Evolutionary conservation across 441 rosid species (phyloP).

Genomic region (Lepidium campestre): DNA sequence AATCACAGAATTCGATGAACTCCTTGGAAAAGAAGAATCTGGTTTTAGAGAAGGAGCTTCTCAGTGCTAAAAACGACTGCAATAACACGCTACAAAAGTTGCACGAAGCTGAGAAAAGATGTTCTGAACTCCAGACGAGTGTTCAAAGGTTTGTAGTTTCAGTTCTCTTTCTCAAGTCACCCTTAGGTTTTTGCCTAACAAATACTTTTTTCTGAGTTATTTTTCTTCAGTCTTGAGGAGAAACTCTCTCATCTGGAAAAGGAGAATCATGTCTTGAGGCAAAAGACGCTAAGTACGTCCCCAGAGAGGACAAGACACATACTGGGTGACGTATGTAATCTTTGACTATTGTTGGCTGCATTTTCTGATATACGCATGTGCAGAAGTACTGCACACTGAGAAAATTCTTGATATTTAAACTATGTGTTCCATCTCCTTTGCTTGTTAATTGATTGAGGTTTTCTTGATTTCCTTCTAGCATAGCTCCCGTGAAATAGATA

Average conservation of each 20-base stretch:
- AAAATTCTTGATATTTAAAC: constrained; percentile 2
- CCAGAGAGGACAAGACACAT: constrained; percentile 51
- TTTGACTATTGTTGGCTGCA: constrained; percentile 7
- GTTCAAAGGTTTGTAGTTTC: constrained; percentile 53
- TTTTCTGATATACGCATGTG: constrained; percentile 7
- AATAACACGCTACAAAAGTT: constrained; percentile 50
- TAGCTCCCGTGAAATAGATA: not conserved
- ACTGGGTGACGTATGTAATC: constrained; percentile 66
- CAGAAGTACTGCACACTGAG: constrained; percentile 1
- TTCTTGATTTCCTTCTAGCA: not conserved
- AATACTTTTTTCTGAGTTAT: constrained; percentile 9
- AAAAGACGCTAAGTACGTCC: constrained; percentile 59
- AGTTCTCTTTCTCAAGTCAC: constrained; percentile 4
- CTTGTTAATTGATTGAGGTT: not conserved
- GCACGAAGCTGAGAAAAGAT: constrained; percentile 60
- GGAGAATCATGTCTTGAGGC: constrained; percentile 85
- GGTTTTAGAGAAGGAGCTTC: constrained; percentile 63
- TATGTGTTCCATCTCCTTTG: not conserved
- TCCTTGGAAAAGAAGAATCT: constrained; percentile 75
- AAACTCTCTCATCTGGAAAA: constrained; percentile 74
- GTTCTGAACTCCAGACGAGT: constrained; percentile 66
- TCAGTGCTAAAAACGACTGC: constrained; percentile 49
- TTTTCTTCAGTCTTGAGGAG: constrained; percentile 56
- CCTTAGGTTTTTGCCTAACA: not conserved
- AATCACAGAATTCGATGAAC: constrained; percentile 56